These are phyloP conservation scores for Lenzites betulinus DNA, from an alignment of 768 basidiomycete species.

Conservation along the genomic window DNA sequence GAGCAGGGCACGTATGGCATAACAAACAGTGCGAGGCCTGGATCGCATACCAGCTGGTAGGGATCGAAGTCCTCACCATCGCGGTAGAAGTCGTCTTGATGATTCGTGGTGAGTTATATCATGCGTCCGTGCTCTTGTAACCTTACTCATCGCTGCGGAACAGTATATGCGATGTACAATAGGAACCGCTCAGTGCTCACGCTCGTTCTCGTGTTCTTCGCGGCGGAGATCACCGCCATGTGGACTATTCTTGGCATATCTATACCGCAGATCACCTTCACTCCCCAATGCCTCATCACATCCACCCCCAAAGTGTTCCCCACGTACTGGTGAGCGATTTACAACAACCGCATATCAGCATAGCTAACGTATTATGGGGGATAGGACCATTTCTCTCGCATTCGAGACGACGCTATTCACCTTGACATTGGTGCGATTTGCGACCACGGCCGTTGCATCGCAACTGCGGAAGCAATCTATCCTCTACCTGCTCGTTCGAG, in stretches of 20 bases:
- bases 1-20: background rate
- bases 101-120: conserved; percentile 10
- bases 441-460: background rate
- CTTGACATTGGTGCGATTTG: conserved; percentile 14
- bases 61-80: conserved; percentile 4
- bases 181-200: background rate
- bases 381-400: conserved; percentile 8
- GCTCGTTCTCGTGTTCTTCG: conserved; percentile 5
- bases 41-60: conserved; percentile 9
- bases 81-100: conserved; percentile 16
- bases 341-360: background rate
- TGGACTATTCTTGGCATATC: conserved; percentile 3
- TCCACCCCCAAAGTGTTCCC: conserved; percentile 4
- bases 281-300: conserved; percentile 13
- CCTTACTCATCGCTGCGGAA: background rate
- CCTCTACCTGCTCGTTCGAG: conserved; percentile 5
- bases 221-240: conserved; percentile 9
- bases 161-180: conserved; percentile 19
- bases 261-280: conserved; percentile 10
- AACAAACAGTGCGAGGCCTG: conserved; percentile 1
- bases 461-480: background rate
- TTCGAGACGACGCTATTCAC: conserved; percentile 19
- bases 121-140: no score
- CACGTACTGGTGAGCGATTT: conserved; percentile 5
- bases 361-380: background rate